Evolutionary conservation across 225 moss, liverwort and hornwort genomes (phyloP), one percentile per base, ranked within the genome.

Genomic region (Polytrichum commune): DNA sequence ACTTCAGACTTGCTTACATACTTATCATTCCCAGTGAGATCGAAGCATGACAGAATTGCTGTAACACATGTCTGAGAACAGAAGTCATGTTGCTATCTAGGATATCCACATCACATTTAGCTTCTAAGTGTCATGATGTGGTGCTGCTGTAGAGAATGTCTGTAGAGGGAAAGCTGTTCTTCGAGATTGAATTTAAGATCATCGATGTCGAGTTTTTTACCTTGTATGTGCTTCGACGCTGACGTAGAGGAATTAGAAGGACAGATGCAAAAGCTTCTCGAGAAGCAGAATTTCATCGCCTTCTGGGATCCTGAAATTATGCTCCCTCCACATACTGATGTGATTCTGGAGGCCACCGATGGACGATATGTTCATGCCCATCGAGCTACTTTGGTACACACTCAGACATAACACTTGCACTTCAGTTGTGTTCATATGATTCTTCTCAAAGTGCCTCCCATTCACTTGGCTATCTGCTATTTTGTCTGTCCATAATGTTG

Each of bases 241-340:
- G 63, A 82, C 1, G 32, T 85, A 19, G 74, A 82, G 72, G 74
- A 74, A 54, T 7, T 82, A 55, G 68, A 79, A 79, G 60, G 18
- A 26, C 33, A 85, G 74, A 77, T 79, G 66, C 76, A 82, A 74
- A 76, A 38, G 46, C 58, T 75, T 6, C 32, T 76, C 26, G 72
- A 72, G 29, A 85, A 68, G 53, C 82, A 85, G 72, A 62, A 74
- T 7, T 85, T 85, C 7, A 77, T 85, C 0, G 54, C 77, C 5
- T 62, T 57, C 19, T 85, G 85, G 85, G 74, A 79, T 68, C 72
- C 64, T 19, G 55, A 85, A 69, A 79, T 74, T 3, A 77, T 77
- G 69, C 29, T 79, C 69, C 79, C 74, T 19, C 82, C 74, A 25
- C 77, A 76, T 5, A 79, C 63, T 0, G 66, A 85, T 68, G 69